Percentiles rank a stretch among this genome's conserved stretches.
phyloP scores from a whole-genome alignment of 2,329 filamentous ascomycete species.

The Talaromyces sp. region DNA sequence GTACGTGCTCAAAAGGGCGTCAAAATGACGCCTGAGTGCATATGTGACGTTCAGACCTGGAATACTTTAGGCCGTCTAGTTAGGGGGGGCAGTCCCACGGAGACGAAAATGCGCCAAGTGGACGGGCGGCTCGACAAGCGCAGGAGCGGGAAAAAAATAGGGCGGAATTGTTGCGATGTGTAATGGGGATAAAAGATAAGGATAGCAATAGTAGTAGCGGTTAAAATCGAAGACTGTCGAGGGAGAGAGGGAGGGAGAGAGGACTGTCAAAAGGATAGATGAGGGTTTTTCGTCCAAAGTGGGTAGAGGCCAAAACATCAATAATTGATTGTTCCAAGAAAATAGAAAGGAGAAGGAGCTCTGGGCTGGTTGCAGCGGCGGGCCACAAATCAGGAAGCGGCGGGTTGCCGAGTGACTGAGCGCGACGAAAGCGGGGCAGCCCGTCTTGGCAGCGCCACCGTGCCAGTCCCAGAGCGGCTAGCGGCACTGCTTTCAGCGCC shows the following conservation, averaged over 20 bases:
- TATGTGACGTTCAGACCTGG: neutral
- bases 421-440: neutral
- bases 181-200: neutral
- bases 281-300: neutral
- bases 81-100: neutral
- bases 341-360: neutral
- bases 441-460: neutral
- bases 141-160: neutral
- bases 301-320: neutral
- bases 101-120: neutral
- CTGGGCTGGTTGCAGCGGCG: neutral
- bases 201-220: neutral
- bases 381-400: neutral
- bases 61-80: neutral
- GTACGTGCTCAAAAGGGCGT: conserved; percentile 7
- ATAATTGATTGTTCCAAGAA: neutral
- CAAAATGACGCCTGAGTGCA: conserved; percentile 11
- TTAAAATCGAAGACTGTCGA: neutral
- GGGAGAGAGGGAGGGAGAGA: neutral
- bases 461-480: neutral
- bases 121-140: neutral
- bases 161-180: neutral
- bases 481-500: neutral
- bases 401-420: conserved; percentile 1
- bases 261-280: neutral